A percentile compares a stretch with the other conserved stretches of the same genome.
Evolutionary conservation across 2,329 filamentous ascomycete species (phyloP).

Genomic region (Apiospora rasikravindrae): DNA sequence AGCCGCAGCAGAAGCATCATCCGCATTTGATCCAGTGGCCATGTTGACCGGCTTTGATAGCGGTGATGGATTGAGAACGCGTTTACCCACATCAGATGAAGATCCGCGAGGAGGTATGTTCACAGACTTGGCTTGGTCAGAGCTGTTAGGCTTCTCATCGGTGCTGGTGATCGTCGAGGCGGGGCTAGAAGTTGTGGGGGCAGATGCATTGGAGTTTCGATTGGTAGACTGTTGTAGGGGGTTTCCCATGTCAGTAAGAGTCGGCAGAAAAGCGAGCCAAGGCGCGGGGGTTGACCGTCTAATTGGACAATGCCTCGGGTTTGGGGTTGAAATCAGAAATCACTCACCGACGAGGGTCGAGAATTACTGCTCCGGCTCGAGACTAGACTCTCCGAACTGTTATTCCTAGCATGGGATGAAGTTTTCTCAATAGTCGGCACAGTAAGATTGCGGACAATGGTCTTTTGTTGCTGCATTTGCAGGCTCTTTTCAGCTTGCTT

Average conservation of each 20-base stretch:
- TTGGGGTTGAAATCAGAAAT: slow-evolving; percentile 23
- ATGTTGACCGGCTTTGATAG: slow-evolving; percentile 74
- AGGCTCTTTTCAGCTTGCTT: slow-evolving; percentile 35
- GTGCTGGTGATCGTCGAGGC: slow-evolving; percentile 50
- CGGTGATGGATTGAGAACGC: slow-evolving; percentile 71
- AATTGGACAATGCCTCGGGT: slow-evolving; percentile 50
- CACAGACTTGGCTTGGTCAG: slow-evolving; percentile 60
- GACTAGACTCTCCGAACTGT: slow-evolving; percentile 68
- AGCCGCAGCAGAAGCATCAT: slow-evolving; percentile 40
- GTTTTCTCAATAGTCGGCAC: slow-evolving; percentile 41
- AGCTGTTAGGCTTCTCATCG: slow-evolving; percentile 53
- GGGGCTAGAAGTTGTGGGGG: slow-evolving; percentile 58
- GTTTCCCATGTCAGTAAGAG: slow-evolving; percentile 49
- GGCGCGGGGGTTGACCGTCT: slow-evolving; percentile 34
- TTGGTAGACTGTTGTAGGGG: slow-evolving; percentile 57
- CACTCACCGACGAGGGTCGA: slow-evolving; percentile 70
- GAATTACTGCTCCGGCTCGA: slow-evolving; percentile 65
- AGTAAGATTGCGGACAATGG: slow-evolving; percentile 40
- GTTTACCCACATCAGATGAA: slow-evolving; percentile 69
- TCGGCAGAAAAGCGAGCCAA: slow-evolving; percentile 39
- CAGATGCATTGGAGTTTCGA: slow-evolving; percentile 57
- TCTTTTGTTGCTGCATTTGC: slow-evolving; percentile 42
- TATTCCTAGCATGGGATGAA: slow-evolving; percentile 50
- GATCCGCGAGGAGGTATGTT: slow-evolving; percentile 67
- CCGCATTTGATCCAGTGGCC: slow-evolving; percentile 57